Evolutionary conservation across 768 basidiomycete species (phyloP).

Genomic region (Rhodotorula taiwanensis): DNA sequence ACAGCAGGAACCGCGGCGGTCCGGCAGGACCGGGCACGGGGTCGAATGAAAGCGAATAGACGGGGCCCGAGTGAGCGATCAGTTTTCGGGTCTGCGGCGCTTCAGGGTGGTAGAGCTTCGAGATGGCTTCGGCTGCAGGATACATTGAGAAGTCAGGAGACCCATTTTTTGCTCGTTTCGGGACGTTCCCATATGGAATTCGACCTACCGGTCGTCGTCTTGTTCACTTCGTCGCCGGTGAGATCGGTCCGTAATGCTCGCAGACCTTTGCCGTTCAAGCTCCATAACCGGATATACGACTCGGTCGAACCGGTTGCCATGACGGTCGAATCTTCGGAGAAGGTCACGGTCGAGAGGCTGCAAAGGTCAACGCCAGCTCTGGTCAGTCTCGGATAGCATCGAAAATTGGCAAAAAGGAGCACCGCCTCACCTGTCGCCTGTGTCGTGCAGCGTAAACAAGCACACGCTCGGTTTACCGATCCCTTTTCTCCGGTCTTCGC

Average conservation of each 20-base stretch:
- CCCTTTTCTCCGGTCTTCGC: slow-evolving; percentile 14
- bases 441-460: slow-evolving; percentile 88
- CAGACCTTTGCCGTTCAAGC: slow-evolving; percentile 81
- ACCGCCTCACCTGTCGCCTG: slow-evolving; percentile 80
- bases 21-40: slow-evolving; percentile 77
- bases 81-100: slow-evolving; percentile 84
- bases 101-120: slow-evolving; percentile 51
- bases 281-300: slow-evolving; percentile 92
- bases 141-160: background rate
- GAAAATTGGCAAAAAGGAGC: background rate
- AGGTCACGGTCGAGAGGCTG: slow-evolving; percentile 76
- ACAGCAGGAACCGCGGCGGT: slow-evolving; percentile 79
- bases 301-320: slow-evolving; percentile 94
- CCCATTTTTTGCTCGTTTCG: too few species aligned
- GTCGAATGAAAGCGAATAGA: slow-evolving; percentile 90
- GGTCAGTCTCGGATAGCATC: background rate
- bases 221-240: slow-evolving; percentile 52
- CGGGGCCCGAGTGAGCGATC: slow-evolving; percentile 92
- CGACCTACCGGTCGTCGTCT: slow-evolving; percentile 57
- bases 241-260: slow-evolving; percentile 71
- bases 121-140: slow-evolving; percentile 54
- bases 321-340: slow-evolving; percentile 82
- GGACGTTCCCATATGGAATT: too few species aligned
- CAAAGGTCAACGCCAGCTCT: background rate
- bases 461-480: slow-evolving; percentile 83